phyloP scores from a whole-genome alignment of 306 rosid species.

The Aeschynomene evenia region DNA sequence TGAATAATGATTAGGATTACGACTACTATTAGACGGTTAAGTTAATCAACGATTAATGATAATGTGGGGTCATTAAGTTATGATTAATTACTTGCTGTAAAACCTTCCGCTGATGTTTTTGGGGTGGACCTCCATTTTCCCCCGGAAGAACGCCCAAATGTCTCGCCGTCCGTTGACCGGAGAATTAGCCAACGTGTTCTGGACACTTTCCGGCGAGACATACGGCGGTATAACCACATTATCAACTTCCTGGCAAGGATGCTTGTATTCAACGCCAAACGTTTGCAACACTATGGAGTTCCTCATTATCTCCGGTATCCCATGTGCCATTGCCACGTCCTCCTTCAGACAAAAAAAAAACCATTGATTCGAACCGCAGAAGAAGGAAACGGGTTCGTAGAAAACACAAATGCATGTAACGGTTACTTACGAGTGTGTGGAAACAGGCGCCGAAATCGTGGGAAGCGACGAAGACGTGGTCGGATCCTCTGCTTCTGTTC shows the following conservation, averaged over 20 bases:
- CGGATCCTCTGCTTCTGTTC: slow-evolving; percentile 62
- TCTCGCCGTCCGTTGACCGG: slow-evolving; percentile 54
- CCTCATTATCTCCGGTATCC: slow-evolving; percentile 55
- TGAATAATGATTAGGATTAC: background rate
- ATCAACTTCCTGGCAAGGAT: slow-evolving; percentile 74
- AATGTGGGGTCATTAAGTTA: background rate
- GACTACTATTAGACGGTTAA: background rate
- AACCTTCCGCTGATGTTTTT: slow-evolving; percentile 71
- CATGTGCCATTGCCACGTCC: slow-evolving; percentile 57
- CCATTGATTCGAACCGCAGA: background rate
- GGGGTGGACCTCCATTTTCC: slow-evolving; percentile 78
- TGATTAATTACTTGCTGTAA: slow-evolving; percentile 67
- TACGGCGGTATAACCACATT: slow-evolving; percentile 72
- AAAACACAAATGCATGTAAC: background rate
- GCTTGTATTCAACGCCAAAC: slow-evolving; percentile 56
- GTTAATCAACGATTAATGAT: background rate
- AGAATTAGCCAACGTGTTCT: slow-evolving; percentile 33
- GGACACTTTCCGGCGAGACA: slow-evolving; percentile 47
- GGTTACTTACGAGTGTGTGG: slow-evolving; percentile 57
- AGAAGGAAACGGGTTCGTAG: background rate
- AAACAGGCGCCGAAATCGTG: slow-evolving; percentile 79
- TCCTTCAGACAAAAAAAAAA: slow-evolving; percentile 37
- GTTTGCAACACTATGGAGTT: slow-evolving; percentile 68
- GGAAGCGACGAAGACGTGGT: slow-evolving; percentile 78
- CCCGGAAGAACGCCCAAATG: slow-evolving; percentile 71